A percentile compares a stretch with the other conserved stretches of the same genome.
These are phyloP conservation scores for Uromyces viciae-fabae DNA, from an alignment of 1,284 basidiomycete species.

Conservation along the genomic window DNA sequence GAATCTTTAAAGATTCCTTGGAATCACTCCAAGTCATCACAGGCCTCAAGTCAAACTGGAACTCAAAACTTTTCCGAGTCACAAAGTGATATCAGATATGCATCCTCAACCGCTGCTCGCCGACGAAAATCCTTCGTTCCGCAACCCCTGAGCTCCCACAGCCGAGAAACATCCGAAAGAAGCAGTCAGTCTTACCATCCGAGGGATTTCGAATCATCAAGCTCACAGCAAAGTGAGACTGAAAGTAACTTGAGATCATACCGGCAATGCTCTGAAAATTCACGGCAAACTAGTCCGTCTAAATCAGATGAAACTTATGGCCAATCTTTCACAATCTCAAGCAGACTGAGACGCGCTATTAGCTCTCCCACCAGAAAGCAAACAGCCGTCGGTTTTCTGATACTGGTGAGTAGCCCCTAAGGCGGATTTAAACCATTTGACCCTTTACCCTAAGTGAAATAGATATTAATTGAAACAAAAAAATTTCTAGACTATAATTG, in stretches of 20 bases:
- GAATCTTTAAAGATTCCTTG: slow-evolving; percentile 26
- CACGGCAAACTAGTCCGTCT: background rate
- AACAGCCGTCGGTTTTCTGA: slow-evolving; percentile 13
- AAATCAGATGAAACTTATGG: slow-evolving; percentile 42
- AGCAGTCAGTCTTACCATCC: background rate
- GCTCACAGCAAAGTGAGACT: slow-evolving; percentile 24
- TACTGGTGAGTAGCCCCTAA: slow-evolving; percentile 5
- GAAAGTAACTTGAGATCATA: slow-evolving; percentile 21
- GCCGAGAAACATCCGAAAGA: slow-evolving; percentile 8
- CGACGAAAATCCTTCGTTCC: slow-evolving; percentile 19
- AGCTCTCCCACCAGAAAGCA: slow-evolving; percentile 10
- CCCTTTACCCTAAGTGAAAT: background rate
- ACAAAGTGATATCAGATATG: slow-evolving; percentile 3
- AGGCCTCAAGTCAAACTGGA: background rate
- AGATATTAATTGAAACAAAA: background rate
- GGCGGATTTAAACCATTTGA: background rate
- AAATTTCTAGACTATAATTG: slow-evolving; percentile 1
- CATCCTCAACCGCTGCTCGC: slow-evolving; percentile 11
- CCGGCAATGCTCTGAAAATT: background rate
- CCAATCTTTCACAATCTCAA: slow-evolving; percentile 44
- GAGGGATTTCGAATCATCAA: background rate
- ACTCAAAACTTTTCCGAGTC: slow-evolving; percentile 18
- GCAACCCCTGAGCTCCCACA: background rate
- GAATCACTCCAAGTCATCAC: slow-evolving; percentile 23
- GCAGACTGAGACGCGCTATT: slow-evolving; percentile 34